A percentile compares a stretch with the other conserved stretches of the same genome.
These are phyloP conservation scores for Adenanthera pavonina DNA, from an alignment of 306 rosid species.

Conservation along the genomic window DNA sequence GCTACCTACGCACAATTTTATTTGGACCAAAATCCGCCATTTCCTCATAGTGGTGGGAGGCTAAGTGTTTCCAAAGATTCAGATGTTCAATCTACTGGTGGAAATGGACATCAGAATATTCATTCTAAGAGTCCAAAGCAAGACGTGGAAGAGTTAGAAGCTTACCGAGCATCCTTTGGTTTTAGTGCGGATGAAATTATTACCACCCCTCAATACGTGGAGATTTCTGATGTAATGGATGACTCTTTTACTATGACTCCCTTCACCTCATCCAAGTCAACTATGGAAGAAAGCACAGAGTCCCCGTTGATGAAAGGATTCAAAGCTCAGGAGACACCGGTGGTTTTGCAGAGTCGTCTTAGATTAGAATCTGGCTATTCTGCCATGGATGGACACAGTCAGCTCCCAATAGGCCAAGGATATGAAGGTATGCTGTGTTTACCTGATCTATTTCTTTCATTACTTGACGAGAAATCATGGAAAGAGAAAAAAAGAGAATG, in stretches of 20 bases:
- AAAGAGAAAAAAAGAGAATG: constrained; percentile 10
- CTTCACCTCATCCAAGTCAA: constrained; percentile 62
- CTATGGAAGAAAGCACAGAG: constrained; percentile 64
- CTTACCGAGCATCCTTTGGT: constrained; percentile 98
- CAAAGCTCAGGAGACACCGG: constrained; percentile 55
- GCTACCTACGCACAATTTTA: constrained; percentile 96
- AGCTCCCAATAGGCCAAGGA: constrained; percentile 52
- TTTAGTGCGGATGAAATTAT: constrained; percentile 99
- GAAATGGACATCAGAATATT: constrained; percentile 83
- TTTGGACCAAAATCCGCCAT: constrained; percentile 92
- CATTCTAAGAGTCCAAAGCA: constrained; percentile 87
- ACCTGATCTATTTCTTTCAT: constrained; percentile 39
- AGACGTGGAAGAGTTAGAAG: constrained; percentile 96
- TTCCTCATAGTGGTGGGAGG: constrained; percentile 94
- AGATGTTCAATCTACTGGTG: constrained; percentile 79
- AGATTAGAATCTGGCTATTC: constrained; percentile 51
- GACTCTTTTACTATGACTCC: constrained; percentile 96
- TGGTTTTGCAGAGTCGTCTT: constrained; percentile 51
- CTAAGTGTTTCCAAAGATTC: constrained; percentile 96
- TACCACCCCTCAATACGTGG: constrained; percentile 85
- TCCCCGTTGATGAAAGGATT: constrained; percentile 61
- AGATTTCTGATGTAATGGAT: constrained; percentile 91
- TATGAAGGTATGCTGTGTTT: constrained; percentile 63
- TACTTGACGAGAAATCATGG: constrained; percentile 32
- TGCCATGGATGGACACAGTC: constrained; percentile 50